Conservation (phyloP, 345 rosid genomes). For the Melastoma malabathricum region DNA sequence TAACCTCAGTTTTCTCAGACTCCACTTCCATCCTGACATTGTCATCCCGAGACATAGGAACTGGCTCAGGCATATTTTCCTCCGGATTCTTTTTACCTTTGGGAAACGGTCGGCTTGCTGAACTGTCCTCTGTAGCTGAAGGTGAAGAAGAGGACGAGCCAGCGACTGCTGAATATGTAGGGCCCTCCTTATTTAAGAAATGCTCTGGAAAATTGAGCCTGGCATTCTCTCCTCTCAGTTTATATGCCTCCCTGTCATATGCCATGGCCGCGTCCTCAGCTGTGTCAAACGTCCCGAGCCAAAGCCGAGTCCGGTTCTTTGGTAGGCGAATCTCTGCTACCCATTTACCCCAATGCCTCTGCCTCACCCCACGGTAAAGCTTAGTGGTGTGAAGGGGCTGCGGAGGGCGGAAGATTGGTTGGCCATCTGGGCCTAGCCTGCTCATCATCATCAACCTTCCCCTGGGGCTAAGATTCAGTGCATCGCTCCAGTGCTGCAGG, state of each 20-base stretch:
- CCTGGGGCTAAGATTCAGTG: slow-evolving; percentile 59
- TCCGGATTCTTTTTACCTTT: neutral
- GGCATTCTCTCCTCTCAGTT: slow-evolving; percentile 74
- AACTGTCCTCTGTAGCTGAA: neutral
- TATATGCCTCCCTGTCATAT: slow-evolving; percentile 83
- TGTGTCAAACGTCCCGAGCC: slow-evolving; percentile 91
- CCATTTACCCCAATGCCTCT: slow-evolving; percentile 98
- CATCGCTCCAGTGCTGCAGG: slow-evolving; percentile 48
- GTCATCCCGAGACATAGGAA: no score
- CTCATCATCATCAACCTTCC: slow-evolving; percentile 74
- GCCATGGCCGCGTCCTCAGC: slow-evolving; percentile 93
- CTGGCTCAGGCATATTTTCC: neutral
- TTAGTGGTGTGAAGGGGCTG: slow-evolving; percentile 69
- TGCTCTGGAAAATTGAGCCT: slow-evolving; percentile 80
- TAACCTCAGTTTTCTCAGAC: slow-evolving; percentile 5
- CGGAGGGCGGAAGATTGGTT: slow-evolving; percentile 38
- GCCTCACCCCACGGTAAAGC: slow-evolving; percentile 88
- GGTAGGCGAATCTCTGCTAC: slow-evolving; percentile 96
- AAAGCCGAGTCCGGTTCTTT: slow-evolving; percentile 76
- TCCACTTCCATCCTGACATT: no score
- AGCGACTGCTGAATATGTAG: slow-evolving; percentile 13
- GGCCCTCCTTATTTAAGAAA: slow-evolving; percentile 40
- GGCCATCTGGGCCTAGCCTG: slow-evolving; percentile 43
- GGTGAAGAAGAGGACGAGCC: slow-evolving; percentile 18
- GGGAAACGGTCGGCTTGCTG: neutral